Evolutionary conservation across 257 asterid species (phyloP).

Genomic region (Ligustrum vulgare): DNA sequence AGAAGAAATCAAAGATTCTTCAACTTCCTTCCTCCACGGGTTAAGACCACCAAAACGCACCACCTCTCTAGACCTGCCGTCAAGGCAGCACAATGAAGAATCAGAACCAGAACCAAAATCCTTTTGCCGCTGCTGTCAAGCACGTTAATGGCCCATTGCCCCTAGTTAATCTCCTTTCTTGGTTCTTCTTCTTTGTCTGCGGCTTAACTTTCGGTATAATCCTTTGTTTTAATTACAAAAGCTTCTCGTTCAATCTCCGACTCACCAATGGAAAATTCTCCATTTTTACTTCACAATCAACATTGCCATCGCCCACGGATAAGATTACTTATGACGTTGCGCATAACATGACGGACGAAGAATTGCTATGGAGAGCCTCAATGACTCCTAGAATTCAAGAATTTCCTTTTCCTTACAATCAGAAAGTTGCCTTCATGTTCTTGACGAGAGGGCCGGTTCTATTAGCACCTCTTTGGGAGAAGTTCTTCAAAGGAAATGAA

Average conservation of each 20-base stretch:
- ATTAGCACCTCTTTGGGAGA: slow-evolving; percentile 68
- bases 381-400: slow-evolving; percentile 41
- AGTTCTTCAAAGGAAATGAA: slow-evolving; percentile 47
- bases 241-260: slow-evolving; percentile 34
- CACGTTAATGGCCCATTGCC: slow-evolving; percentile 22
- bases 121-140: not conserved
- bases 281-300: slow-evolving; percentile 18
- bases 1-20: not conserved
- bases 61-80: not conserved
- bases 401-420: slow-evolving; percentile 32
- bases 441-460: slow-evolving; percentile 51
- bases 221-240: slow-evolving; percentile 32
- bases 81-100: slow-evolving; percentile 15
- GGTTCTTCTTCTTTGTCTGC: slow-evolving; percentile 30
- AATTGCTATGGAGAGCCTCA: slow-evolving; percentile 51
- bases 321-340: not conserved
- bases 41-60: not conserved
- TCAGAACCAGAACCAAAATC: slow-evolving; percentile 13
- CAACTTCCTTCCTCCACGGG: not conserved
- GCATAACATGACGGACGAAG: slow-evolving; percentile 45
- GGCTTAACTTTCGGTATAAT: slow-evolving; percentile 40
- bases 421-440: slow-evolving; percentile 70
- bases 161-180: slow-evolving; percentile 22
- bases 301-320: not conserved
- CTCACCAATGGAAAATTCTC: slow-evolving; percentile 32